A percentile compares a stretch with the other conserved stretches of the same genome.
phyloP scores from a whole-genome alignment of 2,329 filamentous ascomycete genomes.

The Neofusicoccum laricinum region DNA sequence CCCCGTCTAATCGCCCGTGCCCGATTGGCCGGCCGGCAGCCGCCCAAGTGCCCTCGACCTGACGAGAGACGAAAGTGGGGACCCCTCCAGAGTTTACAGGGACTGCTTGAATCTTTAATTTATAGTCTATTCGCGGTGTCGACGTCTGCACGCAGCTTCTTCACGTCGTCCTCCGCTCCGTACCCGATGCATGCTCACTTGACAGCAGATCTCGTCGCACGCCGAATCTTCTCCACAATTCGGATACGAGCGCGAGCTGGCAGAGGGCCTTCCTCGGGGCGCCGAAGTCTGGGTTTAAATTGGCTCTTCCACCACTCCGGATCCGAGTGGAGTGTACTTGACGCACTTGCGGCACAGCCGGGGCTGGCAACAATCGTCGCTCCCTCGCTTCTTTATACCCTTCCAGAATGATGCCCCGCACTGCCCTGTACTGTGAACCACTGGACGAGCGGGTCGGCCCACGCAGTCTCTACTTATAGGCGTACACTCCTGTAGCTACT shows the following conservation, averaged over 20 bases:
- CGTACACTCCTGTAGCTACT: not conserved
- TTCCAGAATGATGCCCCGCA: not conserved
- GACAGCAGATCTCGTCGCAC: not conserved
- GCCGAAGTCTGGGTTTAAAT: not conserved
- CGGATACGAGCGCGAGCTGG: not conserved
- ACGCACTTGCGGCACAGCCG: not conserved
- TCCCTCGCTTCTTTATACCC: not conserved
- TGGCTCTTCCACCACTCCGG: not conserved
- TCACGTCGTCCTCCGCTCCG: not conserved
- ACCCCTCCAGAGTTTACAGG: not conserved
- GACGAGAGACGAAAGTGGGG: not conserved
- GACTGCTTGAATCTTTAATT: not conserved
- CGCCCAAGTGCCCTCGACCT: not conserved
- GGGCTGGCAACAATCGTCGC: not conserved
- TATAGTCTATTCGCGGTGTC: not conserved
- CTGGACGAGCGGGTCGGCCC: not conserved
- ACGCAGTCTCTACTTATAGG: too few species aligned
- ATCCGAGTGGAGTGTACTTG: not conserved
- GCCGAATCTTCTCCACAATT: not conserved
- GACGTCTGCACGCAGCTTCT: not conserved
- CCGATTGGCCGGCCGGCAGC: not conserved
- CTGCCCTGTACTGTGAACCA: not conserved
- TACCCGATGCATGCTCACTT: not conserved
- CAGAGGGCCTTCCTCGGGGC: too few species aligned
- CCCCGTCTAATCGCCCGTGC: not conserved